Conservation (phyloP, 164 flowering plant genomes). For the Buxus sempervirens region DNA sequence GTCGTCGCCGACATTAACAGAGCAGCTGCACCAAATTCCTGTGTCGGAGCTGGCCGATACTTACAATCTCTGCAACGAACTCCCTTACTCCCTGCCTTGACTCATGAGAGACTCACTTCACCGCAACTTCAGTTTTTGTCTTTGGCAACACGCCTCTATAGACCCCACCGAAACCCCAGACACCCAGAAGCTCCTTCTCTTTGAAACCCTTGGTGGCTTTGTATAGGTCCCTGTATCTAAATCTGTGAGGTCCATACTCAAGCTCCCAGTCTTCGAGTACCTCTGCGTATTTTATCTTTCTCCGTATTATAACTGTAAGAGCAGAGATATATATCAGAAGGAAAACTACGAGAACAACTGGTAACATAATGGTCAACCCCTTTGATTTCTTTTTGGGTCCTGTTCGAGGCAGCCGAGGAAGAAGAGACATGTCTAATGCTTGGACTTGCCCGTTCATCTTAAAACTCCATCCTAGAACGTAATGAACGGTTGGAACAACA, state of each 20-base stretch:
- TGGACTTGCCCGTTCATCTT: conserved; percentile 16
- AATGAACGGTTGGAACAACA: conserved; percentile 2
- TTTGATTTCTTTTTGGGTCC: conserved; percentile 1
- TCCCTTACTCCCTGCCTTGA: conserved; percentile 60
- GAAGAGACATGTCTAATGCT: conserved; percentile 6
- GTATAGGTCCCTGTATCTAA: conserved; percentile 55
- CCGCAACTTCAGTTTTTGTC: conserved; percentile 48
- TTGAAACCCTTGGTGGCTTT: conserved; percentile 61
- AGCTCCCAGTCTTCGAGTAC: conserved; percentile 68
- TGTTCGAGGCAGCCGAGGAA: conserved; percentile 8
- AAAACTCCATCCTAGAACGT: conserved; percentile 21
- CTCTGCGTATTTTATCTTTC: conserved; percentile 42
- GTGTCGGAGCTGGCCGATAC: conserved; percentile 70
- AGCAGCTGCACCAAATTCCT: conserved; percentile 62
- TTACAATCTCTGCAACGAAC: conserved; percentile 59
- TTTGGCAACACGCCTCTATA: conserved; percentile 60
- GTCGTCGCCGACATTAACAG: conserved; percentile 61
- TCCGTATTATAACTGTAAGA: conserved; percentile 6
- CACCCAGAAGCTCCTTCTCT: conserved; percentile 57
- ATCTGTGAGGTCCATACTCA: conserved; percentile 64
- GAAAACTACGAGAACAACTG: background rate
- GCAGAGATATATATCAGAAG: conserved; percentile 14
- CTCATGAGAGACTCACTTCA: conserved; percentile 59
- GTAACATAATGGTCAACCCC: conserved; percentile 4
- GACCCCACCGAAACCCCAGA: conserved; percentile 76